phyloP scores from a whole-genome alignment of 2,329 filamentous ascomycete species.

The Fusarium tuaranense region DNA sequence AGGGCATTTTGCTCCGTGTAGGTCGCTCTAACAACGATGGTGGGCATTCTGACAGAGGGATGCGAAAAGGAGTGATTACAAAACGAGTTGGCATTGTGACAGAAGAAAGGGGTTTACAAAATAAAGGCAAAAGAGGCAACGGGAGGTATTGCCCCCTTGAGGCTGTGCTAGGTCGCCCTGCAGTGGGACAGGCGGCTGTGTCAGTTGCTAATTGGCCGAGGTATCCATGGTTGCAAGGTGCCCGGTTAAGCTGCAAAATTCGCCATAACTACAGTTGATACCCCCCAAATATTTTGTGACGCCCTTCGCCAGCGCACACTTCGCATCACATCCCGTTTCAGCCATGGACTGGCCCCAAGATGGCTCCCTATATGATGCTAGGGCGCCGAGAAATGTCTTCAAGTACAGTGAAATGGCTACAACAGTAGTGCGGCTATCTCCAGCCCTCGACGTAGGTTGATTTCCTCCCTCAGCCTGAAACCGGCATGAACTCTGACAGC shows the following conservation, averaged over 20 bases:
- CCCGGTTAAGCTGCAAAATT: too few relatives aligned
- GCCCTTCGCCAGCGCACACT: neutral
- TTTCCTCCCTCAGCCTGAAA: neutral
- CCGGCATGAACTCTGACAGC: neutral
- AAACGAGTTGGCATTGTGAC: neutral
- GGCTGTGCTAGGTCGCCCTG: too few relatives aligned
- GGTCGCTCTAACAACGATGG: neutral
- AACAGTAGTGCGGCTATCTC: neutral
- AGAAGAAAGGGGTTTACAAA: too few relatives aligned
- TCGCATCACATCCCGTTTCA: neutral
- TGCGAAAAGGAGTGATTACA: too few relatives aligned
- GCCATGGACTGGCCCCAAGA: slow-evolving; percentile 20
- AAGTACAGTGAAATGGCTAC: neutral
- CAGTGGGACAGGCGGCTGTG: too few relatives aligned
- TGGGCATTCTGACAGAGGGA: too few relatives aligned
- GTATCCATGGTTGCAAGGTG: too few relatives aligned
- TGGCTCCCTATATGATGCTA: neutral
- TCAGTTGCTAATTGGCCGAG: too few relatives aligned
- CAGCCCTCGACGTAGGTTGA: neutral
- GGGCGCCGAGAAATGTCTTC: neutral
- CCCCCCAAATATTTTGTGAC: neutral
- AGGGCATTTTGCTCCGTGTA: slow-evolving; percentile 11
- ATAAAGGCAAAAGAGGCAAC: too few relatives aligned
- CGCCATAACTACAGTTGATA: too few relatives aligned
- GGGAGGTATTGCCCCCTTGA: too few relatives aligned